Conservation (phyloP, 176 grass and related monocot genomes). For the Bonia amplexicaulis region DNA sequence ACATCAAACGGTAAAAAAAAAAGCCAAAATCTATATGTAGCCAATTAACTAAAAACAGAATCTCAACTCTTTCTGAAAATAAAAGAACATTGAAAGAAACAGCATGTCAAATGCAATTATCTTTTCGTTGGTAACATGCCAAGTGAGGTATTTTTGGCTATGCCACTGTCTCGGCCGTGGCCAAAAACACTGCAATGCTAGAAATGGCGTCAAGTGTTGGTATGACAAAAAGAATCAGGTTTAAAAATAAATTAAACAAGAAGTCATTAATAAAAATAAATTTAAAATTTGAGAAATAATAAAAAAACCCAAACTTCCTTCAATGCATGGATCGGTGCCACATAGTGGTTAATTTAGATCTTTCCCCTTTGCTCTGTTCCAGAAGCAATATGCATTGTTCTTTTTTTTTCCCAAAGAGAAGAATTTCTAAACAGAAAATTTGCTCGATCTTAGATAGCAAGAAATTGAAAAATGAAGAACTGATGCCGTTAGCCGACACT, state of each 20-base stretch:
- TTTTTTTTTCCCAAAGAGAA: background rate
- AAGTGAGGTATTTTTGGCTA: no score
- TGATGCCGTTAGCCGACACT: constrained; percentile 8
- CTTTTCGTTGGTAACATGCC: background rate
- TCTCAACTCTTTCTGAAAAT: background rate
- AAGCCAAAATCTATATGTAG: background rate
- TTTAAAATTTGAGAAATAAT: no score
- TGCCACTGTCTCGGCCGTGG: no score
- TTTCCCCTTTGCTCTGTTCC: background rate
- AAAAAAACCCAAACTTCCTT: background rate
- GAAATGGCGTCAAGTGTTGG: no score
- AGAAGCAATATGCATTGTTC: background rate
- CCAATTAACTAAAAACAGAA: background rate
- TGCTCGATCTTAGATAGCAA: background rate
- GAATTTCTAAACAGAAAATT: background rate
- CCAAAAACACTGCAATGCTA: no score
- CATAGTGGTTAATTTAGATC: background rate
- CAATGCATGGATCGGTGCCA: background rate
- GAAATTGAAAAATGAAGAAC: background rate
- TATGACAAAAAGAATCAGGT: no score
- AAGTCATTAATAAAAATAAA: no score
- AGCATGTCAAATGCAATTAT: background rate
- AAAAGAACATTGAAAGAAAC: background rate
- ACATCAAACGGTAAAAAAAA: no score
- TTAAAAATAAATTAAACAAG: no score